phyloP scores from a whole-genome alignment of 371 early-diverging fungal species.

The Quaeritorhiza haematococci region DNA sequence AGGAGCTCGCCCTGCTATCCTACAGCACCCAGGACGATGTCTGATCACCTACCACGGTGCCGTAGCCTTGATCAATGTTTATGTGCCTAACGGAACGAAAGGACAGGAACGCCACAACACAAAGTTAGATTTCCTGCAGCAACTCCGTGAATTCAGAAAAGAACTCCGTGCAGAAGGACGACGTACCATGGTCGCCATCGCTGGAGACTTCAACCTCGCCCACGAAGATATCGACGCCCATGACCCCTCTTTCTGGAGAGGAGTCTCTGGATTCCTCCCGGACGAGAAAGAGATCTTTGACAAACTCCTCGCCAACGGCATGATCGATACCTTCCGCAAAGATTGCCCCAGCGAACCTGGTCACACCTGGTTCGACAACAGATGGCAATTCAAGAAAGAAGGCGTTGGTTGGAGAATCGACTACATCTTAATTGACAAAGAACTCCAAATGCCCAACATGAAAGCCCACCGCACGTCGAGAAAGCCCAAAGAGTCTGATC shows the following conservation, averaged over 20 bases:
- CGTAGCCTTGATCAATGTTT: conserved; percentile 5
- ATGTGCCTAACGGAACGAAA: conserved; percentile 13
- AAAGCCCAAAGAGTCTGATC: too few species aligned
- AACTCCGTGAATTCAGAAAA: neutral
- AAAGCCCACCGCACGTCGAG: neutral
- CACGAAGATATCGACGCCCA: conserved; percentile 1
- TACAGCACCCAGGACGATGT: neutral
- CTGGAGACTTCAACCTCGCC: conserved; percentile 12
- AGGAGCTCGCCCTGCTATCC: too few species aligned
- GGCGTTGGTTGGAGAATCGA: conserved; percentile 9
- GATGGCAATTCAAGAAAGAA: too few species aligned
- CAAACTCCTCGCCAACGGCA: neutral
- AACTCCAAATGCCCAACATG: neutral
- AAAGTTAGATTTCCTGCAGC: conserved; percentile 10
- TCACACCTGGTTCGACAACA: conserved; percentile 9
- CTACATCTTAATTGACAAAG: conserved; percentile 9
- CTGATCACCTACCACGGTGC: neutral
- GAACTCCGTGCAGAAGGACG: conserved; percentile 1
- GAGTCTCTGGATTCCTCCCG: conserved; percentile 4
- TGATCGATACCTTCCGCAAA: conserved; percentile 6
- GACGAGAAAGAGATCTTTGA: conserved; percentile 5
- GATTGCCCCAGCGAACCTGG: neutral
- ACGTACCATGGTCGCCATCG: neutral
- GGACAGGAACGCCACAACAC: neutral
- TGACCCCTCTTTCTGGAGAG: neutral